Conservation (phyloP, 257 asterid genomes). For the Parsonsia alboflavescens region DNA sequence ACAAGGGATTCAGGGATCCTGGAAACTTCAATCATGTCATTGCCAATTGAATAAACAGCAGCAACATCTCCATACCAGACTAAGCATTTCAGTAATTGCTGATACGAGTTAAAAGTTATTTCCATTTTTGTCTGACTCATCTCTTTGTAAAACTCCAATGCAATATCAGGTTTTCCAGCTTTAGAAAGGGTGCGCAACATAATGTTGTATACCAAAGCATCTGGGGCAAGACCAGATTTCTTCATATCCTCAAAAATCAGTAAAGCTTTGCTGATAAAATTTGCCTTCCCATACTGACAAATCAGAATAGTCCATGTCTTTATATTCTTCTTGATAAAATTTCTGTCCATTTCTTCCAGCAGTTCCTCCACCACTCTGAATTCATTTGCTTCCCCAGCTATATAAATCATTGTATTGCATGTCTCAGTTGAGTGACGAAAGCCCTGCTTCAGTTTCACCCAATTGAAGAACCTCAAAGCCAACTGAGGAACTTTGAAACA, state of each 20-base stretch:
- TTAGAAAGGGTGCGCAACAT: slow-evolving; percentile 56
- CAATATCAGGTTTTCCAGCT: slow-evolving; percentile 52
- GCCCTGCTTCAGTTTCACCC: slow-evolving; percentile 51
- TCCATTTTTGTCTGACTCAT: slow-evolving; percentile 45
- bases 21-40: slow-evolving; percentile 46
- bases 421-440: slow-evolving; percentile 49
- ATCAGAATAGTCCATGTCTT: slow-evolving; percentile 76
- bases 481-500: slow-evolving; percentile 74
- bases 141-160: slow-evolving; percentile 74
- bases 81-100: slow-evolving; percentile 49
- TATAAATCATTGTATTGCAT: slow-evolving; percentile 49
- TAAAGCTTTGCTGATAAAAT: slow-evolving; percentile 53
- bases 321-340: slow-evolving; percentile 40
- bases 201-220: slow-evolving; percentile 40
- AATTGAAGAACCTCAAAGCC: slow-evolving; percentile 72
- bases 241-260: slow-evolving; percentile 63
- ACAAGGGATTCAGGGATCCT: slow-evolving; percentile 40
- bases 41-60: slow-evolving; percentile 40
- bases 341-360: slow-evolving; percentile 56
- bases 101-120: slow-evolving; percentile 37
- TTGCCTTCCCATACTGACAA: slow-evolving; percentile 52
- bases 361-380: slow-evolving; percentile 50
- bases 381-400: slow-evolving; percentile 61
- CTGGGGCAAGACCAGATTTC: slow-evolving; percentile 55
- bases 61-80: slow-evolving; percentile 49